Evolutionary conservation across 2,329 filamentous ascomycete genomes (phyloP).

Genomic region (Calonectria pteridis): DNA sequence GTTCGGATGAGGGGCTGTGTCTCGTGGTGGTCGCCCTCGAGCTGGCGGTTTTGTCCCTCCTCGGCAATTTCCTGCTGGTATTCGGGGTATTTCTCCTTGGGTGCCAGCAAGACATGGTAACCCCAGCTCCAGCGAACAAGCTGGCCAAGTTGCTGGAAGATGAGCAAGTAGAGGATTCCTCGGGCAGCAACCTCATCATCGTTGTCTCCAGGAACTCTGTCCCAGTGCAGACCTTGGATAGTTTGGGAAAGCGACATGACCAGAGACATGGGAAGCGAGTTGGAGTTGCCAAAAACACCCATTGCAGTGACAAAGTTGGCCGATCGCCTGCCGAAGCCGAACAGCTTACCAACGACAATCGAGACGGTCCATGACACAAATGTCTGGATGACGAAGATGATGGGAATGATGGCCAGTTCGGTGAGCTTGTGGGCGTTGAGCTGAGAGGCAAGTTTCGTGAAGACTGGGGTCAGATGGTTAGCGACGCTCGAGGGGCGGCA

Average conservation of each 20-base stretch:
- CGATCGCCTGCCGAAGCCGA: constrained; percentile 85
- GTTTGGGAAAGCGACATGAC: constrained; percentile 95
- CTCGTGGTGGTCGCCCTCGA: constrained; percentile 59
- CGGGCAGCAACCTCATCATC: constrained; percentile 94
- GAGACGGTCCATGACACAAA: constrained; percentile 86
- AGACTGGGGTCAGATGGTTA: constrained; percentile 70
- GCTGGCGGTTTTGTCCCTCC: constrained; percentile 70
- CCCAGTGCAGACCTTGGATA: constrained; percentile 92
- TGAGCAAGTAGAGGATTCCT: constrained; percentile 93
- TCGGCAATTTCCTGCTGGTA: constrained; percentile 68
- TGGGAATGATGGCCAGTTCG: constrained; percentile 93
- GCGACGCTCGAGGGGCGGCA: background rate
- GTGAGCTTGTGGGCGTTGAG: constrained; percentile 90
- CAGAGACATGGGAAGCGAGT: constrained; percentile 95
- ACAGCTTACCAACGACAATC: constrained; percentile 76
- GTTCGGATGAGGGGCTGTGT: constrained; percentile 57
- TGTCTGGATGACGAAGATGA: constrained; percentile 92
- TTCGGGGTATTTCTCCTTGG: constrained; percentile 78
- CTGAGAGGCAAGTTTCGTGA: constrained; percentile 96
- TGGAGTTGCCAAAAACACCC: constrained; percentile 98
- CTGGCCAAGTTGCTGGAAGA: constrained; percentile 98
- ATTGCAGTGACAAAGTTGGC: constrained; percentile 97
- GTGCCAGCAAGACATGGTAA: constrained; percentile 93
- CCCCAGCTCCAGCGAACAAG: constrained; percentile 98
- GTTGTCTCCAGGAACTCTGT: constrained; percentile 89